Conservation (phyloP, 1,284 basidiomycete species). For the Moesziomyces antarcticus region DNA sequence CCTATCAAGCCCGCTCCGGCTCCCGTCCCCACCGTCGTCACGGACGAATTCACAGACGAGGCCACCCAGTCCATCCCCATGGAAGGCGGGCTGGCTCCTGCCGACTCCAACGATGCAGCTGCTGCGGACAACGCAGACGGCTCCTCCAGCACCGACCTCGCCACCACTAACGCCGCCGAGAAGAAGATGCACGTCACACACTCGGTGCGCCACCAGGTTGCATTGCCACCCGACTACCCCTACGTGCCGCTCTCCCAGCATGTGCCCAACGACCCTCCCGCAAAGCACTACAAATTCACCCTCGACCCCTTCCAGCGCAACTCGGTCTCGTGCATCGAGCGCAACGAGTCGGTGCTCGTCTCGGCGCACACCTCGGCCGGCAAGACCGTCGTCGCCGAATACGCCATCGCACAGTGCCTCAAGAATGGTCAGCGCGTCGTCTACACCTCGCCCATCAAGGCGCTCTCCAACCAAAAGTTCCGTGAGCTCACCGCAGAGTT, state of each 20-base stretch:
- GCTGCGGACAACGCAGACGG: conserved; percentile 4
- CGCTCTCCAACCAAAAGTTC: conserved; percentile 98
- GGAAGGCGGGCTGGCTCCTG: conserved; percentile 26
- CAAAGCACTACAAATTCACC: conserved; percentile 91
- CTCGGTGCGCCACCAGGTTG: conserved; percentile 88
- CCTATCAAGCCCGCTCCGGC: conserved; percentile 20
- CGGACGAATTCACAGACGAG: conserved; percentile 57
- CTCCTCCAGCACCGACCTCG: conserved; percentile 16
- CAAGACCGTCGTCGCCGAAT: conserved; percentile 98
- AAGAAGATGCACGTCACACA: conserved; percentile 61
- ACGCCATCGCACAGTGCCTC: conserved; percentile 96
- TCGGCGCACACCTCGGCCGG: conserved; percentile 99
- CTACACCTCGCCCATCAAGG: conserved; percentile 99
- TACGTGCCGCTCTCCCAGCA: conserved; percentile 93
- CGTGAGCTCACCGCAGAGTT: conserved; percentile 97
- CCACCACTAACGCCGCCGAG: conserved; percentile 19
- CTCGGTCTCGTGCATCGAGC: conserved; percentile 91
- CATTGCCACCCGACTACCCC: conserved; percentile 89
- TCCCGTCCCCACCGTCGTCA: conserved; percentile 51
- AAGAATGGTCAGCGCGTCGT: conserved; percentile 93
- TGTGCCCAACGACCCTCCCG: conserved; percentile 89
- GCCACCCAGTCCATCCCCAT: conserved; percentile 37
- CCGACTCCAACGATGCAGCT: conserved; percentile 3
- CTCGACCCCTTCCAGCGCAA: conserved; percentile 98
- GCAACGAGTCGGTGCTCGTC: conserved; percentile 96